Evolutionary conservation across 148 eudicot genomes (phyloP).

Genomic region (Suaeda aralocaspica): DNA sequence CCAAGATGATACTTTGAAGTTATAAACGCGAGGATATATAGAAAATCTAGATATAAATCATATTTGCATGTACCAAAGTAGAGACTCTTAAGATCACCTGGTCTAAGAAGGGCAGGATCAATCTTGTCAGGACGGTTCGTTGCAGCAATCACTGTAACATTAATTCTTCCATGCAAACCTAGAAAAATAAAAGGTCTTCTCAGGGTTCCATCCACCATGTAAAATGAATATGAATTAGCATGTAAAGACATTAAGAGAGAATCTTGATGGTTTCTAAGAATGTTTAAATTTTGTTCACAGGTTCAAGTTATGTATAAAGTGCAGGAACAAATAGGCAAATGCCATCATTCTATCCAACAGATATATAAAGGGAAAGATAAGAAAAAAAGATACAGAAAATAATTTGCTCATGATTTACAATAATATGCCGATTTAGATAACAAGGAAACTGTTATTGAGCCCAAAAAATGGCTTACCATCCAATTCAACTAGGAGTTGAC

Average conservation of each 20-base stretch:
- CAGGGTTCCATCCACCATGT: not conserved
- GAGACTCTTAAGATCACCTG: conserved; percentile 45
- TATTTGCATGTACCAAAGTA: not conserved
- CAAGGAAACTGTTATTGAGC: not conserved
- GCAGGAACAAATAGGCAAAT: no score
- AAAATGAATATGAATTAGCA: not conserved
- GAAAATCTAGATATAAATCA: not conserved
- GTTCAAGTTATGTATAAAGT: not conserved
- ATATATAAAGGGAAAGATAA: not conserved
- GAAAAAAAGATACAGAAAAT: not conserved
- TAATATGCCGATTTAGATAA: not conserved
- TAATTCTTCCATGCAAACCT: conserved; percentile 83
- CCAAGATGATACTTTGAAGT: conserved; percentile 8
- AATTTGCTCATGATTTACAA: not conserved
- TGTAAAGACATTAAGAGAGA: not conserved
- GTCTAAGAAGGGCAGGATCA: conserved; percentile 93
- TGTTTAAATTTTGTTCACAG: no score
- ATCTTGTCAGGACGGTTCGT: conserved; percentile 97
- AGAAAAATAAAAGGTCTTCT: conserved; percentile 5
- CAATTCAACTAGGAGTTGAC: conserved; percentile 88
- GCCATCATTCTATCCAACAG: not conserved
- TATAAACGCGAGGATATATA: not conserved
- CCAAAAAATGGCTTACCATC: conserved; percentile 50
- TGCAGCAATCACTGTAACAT: conserved; percentile 94
- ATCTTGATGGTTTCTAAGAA: not conserved